Percentiles rank a stretch among this genome's conserved stretches.
Conservation (phyloP, 2,329 filamentous ascomycete species). For the Metarhizium rileyi region DNA sequence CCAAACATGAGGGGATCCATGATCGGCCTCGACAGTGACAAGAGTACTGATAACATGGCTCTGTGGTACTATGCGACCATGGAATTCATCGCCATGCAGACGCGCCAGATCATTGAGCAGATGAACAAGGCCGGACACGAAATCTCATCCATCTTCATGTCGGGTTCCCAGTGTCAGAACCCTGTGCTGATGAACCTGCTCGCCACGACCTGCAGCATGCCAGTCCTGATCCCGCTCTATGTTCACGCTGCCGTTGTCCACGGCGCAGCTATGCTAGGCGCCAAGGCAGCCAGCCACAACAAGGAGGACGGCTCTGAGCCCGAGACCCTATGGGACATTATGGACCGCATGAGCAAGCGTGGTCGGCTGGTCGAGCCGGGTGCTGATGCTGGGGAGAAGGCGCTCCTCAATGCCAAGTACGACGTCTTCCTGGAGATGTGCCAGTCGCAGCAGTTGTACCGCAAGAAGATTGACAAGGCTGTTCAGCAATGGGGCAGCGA, state of each 20-base stretch:
- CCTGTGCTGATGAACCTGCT: conserved; percentile 84
- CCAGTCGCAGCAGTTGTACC: conserved; percentile 72
- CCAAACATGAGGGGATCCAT: conserved; percentile 85
- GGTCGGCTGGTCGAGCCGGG: conserved; percentile 74
- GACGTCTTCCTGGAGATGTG: conserved; percentile 93
- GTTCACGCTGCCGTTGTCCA: conserved; percentile 94
- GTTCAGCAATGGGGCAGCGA: conserved; percentile 27
- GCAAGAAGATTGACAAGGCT: conserved; percentile 64
- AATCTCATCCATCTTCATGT: conserved; percentile 96
- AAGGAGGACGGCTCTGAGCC: conserved; percentile 56
- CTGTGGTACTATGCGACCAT: conserved; percentile 92
- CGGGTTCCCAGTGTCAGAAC: conserved; percentile 95
- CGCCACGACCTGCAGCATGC: conserved; percentile 83
- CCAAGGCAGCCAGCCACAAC: conserved; percentile 85
- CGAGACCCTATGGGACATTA: conserved; percentile 88
- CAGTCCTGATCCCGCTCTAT: conserved; percentile 86
- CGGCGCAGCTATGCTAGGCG: conserved; percentile 96
- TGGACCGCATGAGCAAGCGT: conserved; percentile 95
- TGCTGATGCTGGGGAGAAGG: conserved; percentile 62
- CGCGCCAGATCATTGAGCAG: conserved; percentile 83
- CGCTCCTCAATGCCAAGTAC: conserved; percentile 79
- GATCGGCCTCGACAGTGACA: conserved; percentile 79
- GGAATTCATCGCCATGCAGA: conserved; percentile 97
- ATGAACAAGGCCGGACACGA: conserved; percentile 88
- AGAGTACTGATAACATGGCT: conserved; percentile 76